Base-by-base conservation (phyloP, 768 basidiomycete genomes). In the Mycena galericulata region DNA sequence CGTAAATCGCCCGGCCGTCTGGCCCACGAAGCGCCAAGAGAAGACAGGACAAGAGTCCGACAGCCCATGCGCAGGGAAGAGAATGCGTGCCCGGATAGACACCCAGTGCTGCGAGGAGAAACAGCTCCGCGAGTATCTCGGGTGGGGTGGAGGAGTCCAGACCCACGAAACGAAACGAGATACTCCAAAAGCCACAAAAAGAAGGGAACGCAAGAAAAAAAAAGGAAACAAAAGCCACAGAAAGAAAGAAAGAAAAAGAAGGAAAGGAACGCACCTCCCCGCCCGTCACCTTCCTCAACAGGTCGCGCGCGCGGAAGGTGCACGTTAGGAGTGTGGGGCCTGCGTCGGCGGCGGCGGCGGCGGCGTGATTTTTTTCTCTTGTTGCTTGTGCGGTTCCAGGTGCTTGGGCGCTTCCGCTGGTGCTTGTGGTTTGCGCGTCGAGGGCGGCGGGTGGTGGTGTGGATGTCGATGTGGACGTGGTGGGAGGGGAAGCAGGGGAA, bases 271-370 rank as follows among this genome's bases (percentile, higher is more conserved):
- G 24, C 49, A 68, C 61, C 55, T 46, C 45, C 45, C 46, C 27
- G 18, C 26, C 56, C 62, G 62, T 76, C 26, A 75, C 69, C 65
- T 75, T 72, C 57, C 80, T 72, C 41, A 84, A 45, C 49, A 87
- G 79, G 68, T 87, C 85, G 47, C 81, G 80, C 10, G 85, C 82
- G 43, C 85, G 75, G 71, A 89, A 88, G 0, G 86, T 83, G 36
- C 85, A 86, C 2, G 87, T 88, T 56, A 89, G 79, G 22, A 86
- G 62, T 14, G 83, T 76, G 1, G 81, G 77, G 30, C 78, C 75
- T 34, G 74, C 65, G 24, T 77, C 73, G n/a, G n/a, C n/a, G n/a
- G n/a, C n/a, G n/a, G n/a, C n/a, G n/a, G n/a, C n/a, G n/a, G n/a
- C n/a, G n/a, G n/a, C n/a, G 65, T 79, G 72, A 29, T 38, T 24